phyloP scores from a whole-genome alignment of 2,329 filamentous ascomycete genomes.

The Aspergillus arachidicola region DNA sequence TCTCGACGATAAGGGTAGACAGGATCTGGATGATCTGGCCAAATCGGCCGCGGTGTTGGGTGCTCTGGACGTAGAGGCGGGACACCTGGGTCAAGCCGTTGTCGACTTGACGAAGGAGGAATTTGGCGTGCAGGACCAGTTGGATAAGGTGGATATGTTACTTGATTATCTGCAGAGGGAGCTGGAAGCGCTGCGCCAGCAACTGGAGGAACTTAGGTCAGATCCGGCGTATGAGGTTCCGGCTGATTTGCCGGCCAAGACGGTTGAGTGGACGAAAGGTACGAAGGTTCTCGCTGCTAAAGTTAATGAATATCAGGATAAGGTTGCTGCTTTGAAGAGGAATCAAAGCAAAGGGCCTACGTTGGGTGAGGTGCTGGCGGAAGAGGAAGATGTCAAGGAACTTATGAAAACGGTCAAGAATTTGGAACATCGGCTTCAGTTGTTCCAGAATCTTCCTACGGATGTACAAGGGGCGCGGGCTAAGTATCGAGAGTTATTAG shows the following conservation, averaged over 20 bases:
- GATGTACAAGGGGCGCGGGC: conserved; percentile 68
- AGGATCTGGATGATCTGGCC: conserved; percentile 62
- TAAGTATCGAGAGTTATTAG: conserved; percentile 69
- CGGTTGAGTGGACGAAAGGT: conserved; percentile 72
- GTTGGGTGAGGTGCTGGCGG: conserved; percentile 56
- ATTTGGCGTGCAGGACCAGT: conserved; percentile 58
- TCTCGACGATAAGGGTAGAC: conserved; percentile 56
- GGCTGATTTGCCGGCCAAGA: conserved; percentile 65
- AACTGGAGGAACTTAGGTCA: conserved; percentile 35
- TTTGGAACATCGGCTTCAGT: conserved; percentile 67
- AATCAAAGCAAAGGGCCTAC: conserved; percentile 32
- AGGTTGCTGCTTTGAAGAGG: conserved; percentile 48
- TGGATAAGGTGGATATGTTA: conserved; percentile 59
- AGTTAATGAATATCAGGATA: conserved; percentile 67
- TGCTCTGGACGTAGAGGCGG: conserved; percentile 52
- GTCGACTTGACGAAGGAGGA: conserved; percentile 59
- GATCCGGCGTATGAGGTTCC: conserved; percentile 55
- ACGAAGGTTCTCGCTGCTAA: conserved; percentile 68
- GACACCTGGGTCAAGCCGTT: conserved; percentile 56
- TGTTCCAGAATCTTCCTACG: conserved; percentile 72
- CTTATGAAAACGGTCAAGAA: conserved; percentile 64
- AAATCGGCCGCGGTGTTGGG: conserved; percentile 55
- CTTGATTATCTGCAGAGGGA: conserved; percentile 59
- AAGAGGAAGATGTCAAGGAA: conserved; percentile 61
- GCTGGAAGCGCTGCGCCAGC: conserved; percentile 36